Percentiles rank a stretch among this genome's conserved stretches.
phyloP scores from a whole-genome alignment of 441 rosid species.

The Aquilaria agallochum region DNA sequence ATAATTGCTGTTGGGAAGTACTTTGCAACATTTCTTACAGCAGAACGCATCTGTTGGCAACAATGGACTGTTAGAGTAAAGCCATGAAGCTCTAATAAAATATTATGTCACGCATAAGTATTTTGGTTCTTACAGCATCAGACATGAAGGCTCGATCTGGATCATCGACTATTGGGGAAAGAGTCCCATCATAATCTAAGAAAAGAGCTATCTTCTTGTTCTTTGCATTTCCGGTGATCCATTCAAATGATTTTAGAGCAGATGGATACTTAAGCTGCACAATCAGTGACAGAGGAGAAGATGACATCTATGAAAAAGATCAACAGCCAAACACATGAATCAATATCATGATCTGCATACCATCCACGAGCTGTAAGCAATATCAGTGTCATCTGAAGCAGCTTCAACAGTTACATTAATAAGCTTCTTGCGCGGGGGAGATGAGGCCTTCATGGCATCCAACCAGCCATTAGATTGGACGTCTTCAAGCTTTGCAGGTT shows the following conservation, averaged over 20 bases:
- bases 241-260: conserved; percentile 64
- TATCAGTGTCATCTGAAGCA: conserved; percentile 56
- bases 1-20: conserved; percentile 89
- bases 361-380: conserved; percentile 70
- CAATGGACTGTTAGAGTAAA: conserved; percentile 2
- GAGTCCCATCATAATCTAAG: conserved; percentile 92
- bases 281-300: conserved; percentile 1
- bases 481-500: conserved; percentile 71
- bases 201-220: conserved; percentile 78
- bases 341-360: conserved; percentile 27
- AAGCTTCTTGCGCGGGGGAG: conserved; percentile 86
- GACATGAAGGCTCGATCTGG: conserved; percentile 91
- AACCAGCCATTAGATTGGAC: conserved; percentile 88
- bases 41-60: conserved; percentile 74
- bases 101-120: not conserved
- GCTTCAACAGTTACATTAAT: conserved; percentile 41
- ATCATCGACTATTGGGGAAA: conserved; percentile 93
- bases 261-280: conserved; percentile 87
- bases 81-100: not conserved
- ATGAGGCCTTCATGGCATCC: conserved; percentile 92
- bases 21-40: conserved; percentile 70
- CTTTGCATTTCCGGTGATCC: conserved; percentile 52
- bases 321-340: not conserved
- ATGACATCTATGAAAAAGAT: not conserved
- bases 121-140: conserved; percentile 44